These are phyloP conservation scores for Coniella lustricola DNA, from an alignment of 2,329 filamentous ascomycete species.

Conservation along the genomic window DNA sequence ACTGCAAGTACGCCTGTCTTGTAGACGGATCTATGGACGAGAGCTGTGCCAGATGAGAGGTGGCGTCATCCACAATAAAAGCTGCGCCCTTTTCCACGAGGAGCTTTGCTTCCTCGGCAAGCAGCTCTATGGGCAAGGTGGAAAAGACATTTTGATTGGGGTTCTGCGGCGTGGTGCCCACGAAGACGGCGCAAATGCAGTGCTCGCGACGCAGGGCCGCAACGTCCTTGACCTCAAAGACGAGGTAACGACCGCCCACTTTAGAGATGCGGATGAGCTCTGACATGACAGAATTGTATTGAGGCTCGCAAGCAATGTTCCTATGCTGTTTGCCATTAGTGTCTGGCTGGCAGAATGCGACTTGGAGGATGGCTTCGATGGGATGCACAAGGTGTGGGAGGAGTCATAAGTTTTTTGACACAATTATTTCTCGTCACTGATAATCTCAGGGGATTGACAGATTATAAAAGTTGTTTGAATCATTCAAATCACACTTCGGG, in stretches of 20 bases:
- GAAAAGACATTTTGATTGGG: slow-evolving; percentile 94
- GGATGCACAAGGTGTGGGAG: not conserved
- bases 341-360: slow-evolving; percentile 10
- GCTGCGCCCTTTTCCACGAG: slow-evolving; percentile 71
- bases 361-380: slow-evolving; percentile 14
- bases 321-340: slow-evolving; percentile 13
- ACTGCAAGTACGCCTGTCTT: slow-evolving; percentile 57
- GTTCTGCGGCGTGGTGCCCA: slow-evolving; percentile 83
- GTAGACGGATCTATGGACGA: slow-evolving; percentile 49
- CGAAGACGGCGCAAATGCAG: slow-evolving; percentile 78
- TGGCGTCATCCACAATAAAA: slow-evolving; percentile 72
- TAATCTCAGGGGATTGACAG: slow-evolving; percentile 54
- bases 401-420: slow-evolving; percentile 29
- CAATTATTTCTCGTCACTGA: slow-evolving; percentile 30
- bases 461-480: slow-evolving; percentile 43
- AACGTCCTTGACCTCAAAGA: slow-evolving; percentile 81
- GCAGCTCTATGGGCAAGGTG: slow-evolving; percentile 79
- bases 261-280: slow-evolving; percentile 72
- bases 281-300: slow-evolving; percentile 4
- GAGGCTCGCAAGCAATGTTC: not conserved
- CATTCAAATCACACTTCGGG: slow-evolving; percentile 34
- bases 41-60: slow-evolving; percentile 61
- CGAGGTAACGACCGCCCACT: slow-evolving; percentile 73
- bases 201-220: slow-evolving; percentile 71
- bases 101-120: slow-evolving; percentile 80